Conservation (phyloP, 345 rosid species). For the Euphorbia tirucalli region DNA sequence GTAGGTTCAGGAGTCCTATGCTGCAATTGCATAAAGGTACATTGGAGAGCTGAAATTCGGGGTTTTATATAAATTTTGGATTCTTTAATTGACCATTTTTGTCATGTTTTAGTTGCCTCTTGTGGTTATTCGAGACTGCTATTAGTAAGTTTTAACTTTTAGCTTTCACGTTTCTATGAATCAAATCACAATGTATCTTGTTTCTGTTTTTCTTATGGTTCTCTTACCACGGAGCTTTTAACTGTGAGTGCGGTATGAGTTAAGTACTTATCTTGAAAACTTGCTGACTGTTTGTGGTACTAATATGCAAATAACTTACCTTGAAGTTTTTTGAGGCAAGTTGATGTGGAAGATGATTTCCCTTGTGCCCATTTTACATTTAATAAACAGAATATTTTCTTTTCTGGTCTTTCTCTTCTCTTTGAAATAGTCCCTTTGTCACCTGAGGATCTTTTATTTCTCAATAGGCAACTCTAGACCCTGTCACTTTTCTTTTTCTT, state of each 20-base stretch:
- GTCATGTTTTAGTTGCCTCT: background rate
- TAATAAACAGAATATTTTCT: no score
- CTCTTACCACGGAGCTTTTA: no score
- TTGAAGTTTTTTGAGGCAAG: background rate
- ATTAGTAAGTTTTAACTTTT: background rate
- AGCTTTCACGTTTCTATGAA: background rate
- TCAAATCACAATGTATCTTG: background rate
- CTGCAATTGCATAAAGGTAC: conserved; percentile 91
- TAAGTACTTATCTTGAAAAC: background rate
- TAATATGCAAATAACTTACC: no score
- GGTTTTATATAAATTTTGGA: background rate
- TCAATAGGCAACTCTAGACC: no score
- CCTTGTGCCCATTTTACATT: background rate
- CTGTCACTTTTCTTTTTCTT: background rate
- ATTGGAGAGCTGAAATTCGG: background rate
- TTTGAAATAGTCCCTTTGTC: no score
- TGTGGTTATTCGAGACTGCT: background rate
- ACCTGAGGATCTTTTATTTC: no score
- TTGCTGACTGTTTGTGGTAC: background rate
- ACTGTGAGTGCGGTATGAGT: background rate
- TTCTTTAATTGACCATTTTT: background rate
- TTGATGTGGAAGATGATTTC: background rate
- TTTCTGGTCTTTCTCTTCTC: no score
- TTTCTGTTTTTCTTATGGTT: background rate
- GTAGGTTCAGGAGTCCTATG: conserved; percentile 75